Conservation (phyloP, 129 eudicot species). For the Silybum marianum region DNA sequence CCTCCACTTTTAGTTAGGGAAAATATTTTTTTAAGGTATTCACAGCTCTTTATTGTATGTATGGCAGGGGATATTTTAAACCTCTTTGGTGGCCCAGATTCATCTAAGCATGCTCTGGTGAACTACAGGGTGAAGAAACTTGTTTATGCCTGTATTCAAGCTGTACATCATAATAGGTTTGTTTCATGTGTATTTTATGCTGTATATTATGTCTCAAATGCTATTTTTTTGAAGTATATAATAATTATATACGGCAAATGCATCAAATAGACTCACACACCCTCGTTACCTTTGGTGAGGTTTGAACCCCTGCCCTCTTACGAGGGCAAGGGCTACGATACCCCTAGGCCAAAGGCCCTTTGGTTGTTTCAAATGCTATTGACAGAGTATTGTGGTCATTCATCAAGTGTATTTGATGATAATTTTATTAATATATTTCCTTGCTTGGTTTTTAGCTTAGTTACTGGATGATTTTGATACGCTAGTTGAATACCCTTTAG, state of each 20-base stretch:
- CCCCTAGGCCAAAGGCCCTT: too few species aligned
- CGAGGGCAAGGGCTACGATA: too few species aligned
- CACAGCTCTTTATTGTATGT: slow-evolving; percentile 24
- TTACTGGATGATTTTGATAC: slow-evolving; percentile 3
- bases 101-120: slow-evolving; percentile 48
- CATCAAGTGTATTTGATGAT: neutral
- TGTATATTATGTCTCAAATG: slow-evolving; percentile 18
- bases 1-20: slow-evolving; percentile 2
- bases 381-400: neutral
- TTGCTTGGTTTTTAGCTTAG: slow-evolving; percentile 2
- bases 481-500: neutral
- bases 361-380: neutral
- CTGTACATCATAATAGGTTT: slow-evolving; percentile 80
- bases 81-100: slow-evolving; percentile 68
- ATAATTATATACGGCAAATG: too few species aligned
- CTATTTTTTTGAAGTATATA: too few species aligned
- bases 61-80: slow-evolving; percentile 50
- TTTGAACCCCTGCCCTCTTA: too few species aligned
- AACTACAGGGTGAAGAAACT: slow-evolving; percentile 78
- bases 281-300: too few species aligned
- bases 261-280: too few species aligned
- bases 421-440: neutral
- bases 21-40: slow-evolving; percentile 11
- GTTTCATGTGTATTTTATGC: slow-evolving; percentile 19
- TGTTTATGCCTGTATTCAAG: slow-evolving; percentile 72